Conservation (phyloP, 257 asterid species). For the Scutellaria galericulata region DNA sequence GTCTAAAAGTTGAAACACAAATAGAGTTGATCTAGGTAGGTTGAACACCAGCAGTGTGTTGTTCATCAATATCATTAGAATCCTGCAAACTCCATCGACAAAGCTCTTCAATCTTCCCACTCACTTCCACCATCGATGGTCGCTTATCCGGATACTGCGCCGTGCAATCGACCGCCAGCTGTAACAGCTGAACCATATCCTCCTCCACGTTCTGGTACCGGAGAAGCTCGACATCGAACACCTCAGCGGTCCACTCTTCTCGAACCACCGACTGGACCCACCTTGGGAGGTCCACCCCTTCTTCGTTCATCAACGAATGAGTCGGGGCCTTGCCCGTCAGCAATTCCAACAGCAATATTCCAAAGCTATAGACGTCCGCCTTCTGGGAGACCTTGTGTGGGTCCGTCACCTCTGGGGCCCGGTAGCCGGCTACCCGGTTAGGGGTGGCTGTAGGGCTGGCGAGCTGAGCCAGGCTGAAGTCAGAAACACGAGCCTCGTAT, state of each 20-base stretch:
- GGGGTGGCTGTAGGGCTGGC: conserved; percentile 41
- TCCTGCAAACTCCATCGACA: conserved; percentile 32
- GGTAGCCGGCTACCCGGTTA: conserved; percentile 45
- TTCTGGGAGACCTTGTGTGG: conserved; percentile 52
- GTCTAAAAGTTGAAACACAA: not conserved
- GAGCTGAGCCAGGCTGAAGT: conserved; percentile 49
- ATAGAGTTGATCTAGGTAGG: not conserved
- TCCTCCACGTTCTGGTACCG: conserved; percentile 49
- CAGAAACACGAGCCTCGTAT: conserved; percentile 57
- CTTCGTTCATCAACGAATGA: conserved; percentile 45
- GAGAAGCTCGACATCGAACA: conserved; percentile 50
- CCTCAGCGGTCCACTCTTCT: conserved; percentile 49
- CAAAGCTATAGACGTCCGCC: conserved; percentile 63
- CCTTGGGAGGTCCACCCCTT: conserved; percentile 55
- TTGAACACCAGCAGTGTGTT: not conserved
- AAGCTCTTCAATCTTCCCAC: conserved; percentile 41
- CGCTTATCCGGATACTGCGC: conserved; percentile 49
- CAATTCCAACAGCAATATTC: conserved; percentile 53
- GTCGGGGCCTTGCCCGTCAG: conserved; percentile 58
- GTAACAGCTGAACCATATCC: conserved; percentile 55
- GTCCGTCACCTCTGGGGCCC: conserved; percentile 57
- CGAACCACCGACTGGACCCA: conserved; percentile 57
- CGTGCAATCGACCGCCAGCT: conserved; percentile 52
- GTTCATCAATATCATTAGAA: conserved; percentile 6
- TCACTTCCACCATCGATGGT: conserved; percentile 49